Percentiles rank a stretch among this genome's conserved stretches.
These are phyloP conservation scores for Fusarium citri DNA, from an alignment of 2,329 filamentous ascomycete genomes.

Conservation along the genomic window DNA sequence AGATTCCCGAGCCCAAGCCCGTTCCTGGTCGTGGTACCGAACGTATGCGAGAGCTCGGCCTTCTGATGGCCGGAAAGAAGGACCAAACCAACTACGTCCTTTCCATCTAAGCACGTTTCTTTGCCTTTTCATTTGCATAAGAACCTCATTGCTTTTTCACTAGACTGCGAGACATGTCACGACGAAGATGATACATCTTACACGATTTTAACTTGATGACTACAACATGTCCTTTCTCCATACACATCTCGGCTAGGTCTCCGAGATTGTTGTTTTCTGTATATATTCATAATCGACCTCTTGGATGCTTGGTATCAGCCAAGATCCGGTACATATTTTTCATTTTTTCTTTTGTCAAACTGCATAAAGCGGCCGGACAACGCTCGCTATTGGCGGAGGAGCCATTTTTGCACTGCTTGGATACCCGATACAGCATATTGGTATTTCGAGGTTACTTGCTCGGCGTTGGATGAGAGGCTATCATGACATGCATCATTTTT, in stretches of 20 bases:
- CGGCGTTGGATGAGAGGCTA: constrained; percentile 46
- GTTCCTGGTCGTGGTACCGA: constrained; percentile 89
- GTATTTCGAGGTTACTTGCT: constrained; percentile 41
- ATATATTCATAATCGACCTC: constrained; percentile 36
- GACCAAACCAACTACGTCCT: constrained; percentile 82
- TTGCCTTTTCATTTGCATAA: constrained; percentile 10
- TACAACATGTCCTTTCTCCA: constrained; percentile 25
- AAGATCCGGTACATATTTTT: constrained; percentile 41
- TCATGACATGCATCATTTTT: constrained; percentile 39
- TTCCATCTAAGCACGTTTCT: constrained; percentile 66
- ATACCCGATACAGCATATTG: constrained; percentile 51
- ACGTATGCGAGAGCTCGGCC: constrained; percentile 84
- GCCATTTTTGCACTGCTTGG: constrained; percentile 45
- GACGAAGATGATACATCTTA: constrained; percentile 35
- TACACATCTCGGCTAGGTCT: constrained; percentile 27
- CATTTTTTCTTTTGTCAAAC: constrained; percentile 30
- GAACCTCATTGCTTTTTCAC: constrained; percentile 5
- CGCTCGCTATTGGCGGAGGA: constrained; percentile 40
- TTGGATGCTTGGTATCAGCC: constrained; percentile 7
- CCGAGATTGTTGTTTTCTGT: constrained; percentile 32
- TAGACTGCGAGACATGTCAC: constrained; percentile 34
- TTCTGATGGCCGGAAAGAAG: constrained; percentile 85
- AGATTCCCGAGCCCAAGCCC: constrained; percentile 71
- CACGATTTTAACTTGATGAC: constrained; percentile 38
- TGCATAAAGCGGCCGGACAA: constrained; percentile 45